phyloP scores from a whole-genome alignment of 805 yeast genomes.

The Cephaloascus fragrans region DNA sequence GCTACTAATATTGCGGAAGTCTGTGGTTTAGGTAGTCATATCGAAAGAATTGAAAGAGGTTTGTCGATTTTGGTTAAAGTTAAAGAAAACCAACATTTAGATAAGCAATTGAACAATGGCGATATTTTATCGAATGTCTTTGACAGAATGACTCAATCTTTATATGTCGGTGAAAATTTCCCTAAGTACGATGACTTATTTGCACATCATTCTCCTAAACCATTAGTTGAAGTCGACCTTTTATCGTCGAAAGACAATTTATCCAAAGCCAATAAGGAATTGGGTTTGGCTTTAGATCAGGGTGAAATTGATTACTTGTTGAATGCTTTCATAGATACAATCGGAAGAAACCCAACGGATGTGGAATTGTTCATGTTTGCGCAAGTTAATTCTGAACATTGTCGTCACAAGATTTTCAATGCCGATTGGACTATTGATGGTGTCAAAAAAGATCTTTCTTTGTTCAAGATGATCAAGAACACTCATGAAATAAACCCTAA shows the following conservation, averaged over 20 bases:
- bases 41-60: slow-evolving; percentile 90
- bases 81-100: slow-evolving; percentile 62
- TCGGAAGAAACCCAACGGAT: slow-evolving; percentile 90
- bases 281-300: slow-evolving; percentile 90
- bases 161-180: slow-evolving; percentile 43
- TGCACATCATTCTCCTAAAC: slow-evolving; percentile 71
- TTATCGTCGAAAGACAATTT: slow-evolving; percentile 48
- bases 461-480: slow-evolving; percentile 93
- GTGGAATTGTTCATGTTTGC: slow-evolving; percentile 99
- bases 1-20: slow-evolving; percentile 91
- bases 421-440: slow-evolving; percentile 98
- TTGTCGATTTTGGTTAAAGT: slow-evolving; percentile 62
- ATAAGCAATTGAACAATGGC: slow-evolving; percentile 35
- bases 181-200: slow-evolving; percentile 68
- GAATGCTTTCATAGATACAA: slow-evolving; percentile 65
- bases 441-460: slow-evolving; percentile 55
- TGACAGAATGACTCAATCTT: slow-evolving; percentile 90
- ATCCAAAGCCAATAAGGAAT: slow-evolving; percentile 63
- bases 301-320: slow-evolving; percentile 89
- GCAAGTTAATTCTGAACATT: slow-evolving; percentile 98
- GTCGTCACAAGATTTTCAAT: slow-evolving; percentile 97
- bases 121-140: slow-evolving; percentile 61
- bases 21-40: slow-evolving; percentile 64
- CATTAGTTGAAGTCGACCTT: slow-evolving; percentile 67
- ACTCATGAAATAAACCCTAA: slow-evolving; percentile 77